These are phyloP conservation scores for Apiotrichum siamense DNA, from an alignment of 1,284 basidiomycete species.

Conservation along the genomic window DNA sequence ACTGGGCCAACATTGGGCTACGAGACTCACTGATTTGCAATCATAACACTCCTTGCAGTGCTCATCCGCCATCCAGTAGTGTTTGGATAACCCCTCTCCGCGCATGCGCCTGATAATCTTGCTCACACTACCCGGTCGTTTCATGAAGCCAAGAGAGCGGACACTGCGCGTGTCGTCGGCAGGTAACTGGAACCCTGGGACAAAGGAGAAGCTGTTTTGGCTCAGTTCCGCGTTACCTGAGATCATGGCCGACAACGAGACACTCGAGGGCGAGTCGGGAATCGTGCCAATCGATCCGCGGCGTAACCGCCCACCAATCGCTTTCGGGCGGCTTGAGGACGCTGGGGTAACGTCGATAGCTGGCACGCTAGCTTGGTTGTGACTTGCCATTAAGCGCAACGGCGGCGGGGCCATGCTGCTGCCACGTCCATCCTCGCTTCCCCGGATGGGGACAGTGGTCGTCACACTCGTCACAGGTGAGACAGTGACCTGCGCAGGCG, in stretches of 20 bases:
- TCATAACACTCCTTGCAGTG: slow-evolving; percentile 93
- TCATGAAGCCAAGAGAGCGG: slow-evolving; percentile 48
- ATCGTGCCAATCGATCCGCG: slow-evolving; percentile 40
- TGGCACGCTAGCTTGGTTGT: not conserved
- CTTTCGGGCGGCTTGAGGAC: not conserved
- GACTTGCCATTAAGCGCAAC: not conserved
- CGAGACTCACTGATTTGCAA: slow-evolving; percentile 54
- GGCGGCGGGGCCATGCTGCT: not conserved
- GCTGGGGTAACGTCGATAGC: slow-evolving; percentile 9
- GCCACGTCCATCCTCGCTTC: not conserved
- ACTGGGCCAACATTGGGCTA: slow-evolving; percentile 31
- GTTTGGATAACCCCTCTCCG: slow-evolving; percentile 60
- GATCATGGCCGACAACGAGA: slow-evolving; percentile 41
- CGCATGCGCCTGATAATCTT: slow-evolving; percentile 80
- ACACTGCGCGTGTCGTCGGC: slow-evolving; percentile 45
- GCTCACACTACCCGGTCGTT: slow-evolving; percentile 71
- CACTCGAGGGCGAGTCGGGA: slow-evolving; percentile 42
- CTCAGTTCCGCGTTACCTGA: slow-evolving; percentile 37
- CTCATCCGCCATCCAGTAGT: slow-evolving; percentile 98
- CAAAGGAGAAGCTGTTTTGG: slow-evolving; percentile 34
- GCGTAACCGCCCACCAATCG: slow-evolving; percentile 20
- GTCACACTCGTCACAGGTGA: slow-evolving; percentile 41
- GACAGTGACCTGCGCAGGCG: slow-evolving; percentile 39
- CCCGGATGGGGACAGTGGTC: slow-evolving; percentile 25
- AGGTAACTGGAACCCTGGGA: slow-evolving; percentile 44